Base-by-base conservation (phyloP, 2,329 filamentous ascomycete genomes). In the Cladosporium velox region DNA sequence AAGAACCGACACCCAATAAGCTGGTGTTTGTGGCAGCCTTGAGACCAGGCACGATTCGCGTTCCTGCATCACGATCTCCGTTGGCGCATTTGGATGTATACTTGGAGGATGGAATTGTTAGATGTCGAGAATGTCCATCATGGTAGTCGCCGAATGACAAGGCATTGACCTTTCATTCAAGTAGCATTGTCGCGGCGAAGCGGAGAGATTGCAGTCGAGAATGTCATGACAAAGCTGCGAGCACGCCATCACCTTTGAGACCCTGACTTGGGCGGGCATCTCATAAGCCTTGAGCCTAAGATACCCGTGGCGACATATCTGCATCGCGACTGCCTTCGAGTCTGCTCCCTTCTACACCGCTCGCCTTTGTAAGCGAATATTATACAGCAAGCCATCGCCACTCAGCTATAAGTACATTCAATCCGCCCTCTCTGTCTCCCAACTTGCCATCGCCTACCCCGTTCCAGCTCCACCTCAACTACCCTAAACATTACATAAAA, bases 401-500 rank as follows among this genome's bases (percentile, higher is more conserved):
- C 59, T 2, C 21, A 49, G 28, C 28, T 38, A 63, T 63, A 63
- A 63, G 49, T 63, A 63, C 60, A 38, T 26, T 21, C 26, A 34
- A 12, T 18, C 4, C 32, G 21, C 28, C 15, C 59, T 61, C 59
- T 63, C 34, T 12, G 18, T 34, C 52, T n/a, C 30, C 51, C 41
- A 24, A 14, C 41, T 18, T n/a, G 18, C 41, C 35, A 32, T 41
- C 47, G 28, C 44, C 60, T 44, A 24, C 34, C 60, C 32, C 32
- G 55, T 58, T 10, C 34, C 34, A 28, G 30, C 52, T 55, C 52
- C 52, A 55, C 52, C 10, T 6, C 26, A 21, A 26, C 30, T 41
- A 63, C 60, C 47, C 30, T 35, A 30, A 21, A 55, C 30, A 63
- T 63, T 63, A 63, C 60, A 51, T 63, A 63, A 63, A 35, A 51